Evolutionary conservation across 2,329 filamentous ascomycete genomes (phyloP).

Genomic region (Epichloe uncinata): DNA sequence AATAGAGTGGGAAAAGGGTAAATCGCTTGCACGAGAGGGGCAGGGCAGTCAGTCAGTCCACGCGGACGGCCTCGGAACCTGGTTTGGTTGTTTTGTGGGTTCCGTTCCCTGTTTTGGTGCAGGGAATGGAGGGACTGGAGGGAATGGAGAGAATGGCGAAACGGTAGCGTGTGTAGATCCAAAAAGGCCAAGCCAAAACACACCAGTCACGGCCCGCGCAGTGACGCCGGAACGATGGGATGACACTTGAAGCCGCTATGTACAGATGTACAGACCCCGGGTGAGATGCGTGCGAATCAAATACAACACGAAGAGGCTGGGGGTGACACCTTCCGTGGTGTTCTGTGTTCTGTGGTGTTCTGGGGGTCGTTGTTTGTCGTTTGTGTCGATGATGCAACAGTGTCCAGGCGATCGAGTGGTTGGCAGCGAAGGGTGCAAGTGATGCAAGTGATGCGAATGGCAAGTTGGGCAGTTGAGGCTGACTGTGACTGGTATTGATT

Average conservation of each 20-base stretch:
- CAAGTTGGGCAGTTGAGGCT: no score
- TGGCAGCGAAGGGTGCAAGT: not conserved
- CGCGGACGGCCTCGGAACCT: no score
- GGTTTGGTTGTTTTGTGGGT: not conserved
- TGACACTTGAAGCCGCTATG: no score
- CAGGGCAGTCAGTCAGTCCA: no score
- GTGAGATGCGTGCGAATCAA: not conserved
- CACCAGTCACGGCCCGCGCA: no score
- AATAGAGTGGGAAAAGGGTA: not conserved
- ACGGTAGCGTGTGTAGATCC: not conserved
- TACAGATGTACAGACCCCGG: no score
- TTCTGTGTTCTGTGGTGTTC: no score
- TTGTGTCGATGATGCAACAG: not conserved
- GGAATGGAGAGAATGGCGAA: constrained; percentile 1
- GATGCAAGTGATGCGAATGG: not conserved
- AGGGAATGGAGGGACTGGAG: not conserved
- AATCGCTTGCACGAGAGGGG: not conserved
- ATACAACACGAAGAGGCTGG: not conserved
- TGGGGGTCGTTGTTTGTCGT: not conserved
- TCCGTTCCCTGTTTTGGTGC: not conserved
- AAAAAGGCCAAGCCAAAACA: not conserved
- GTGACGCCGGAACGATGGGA: no score
- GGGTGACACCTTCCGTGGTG: no score
- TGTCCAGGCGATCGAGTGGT: not conserved
- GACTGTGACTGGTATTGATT: no score